Base-by-base conservation (phyloP, 2,329 filamentous ascomycete genomes). In the Penicillium frequentans region DNA sequence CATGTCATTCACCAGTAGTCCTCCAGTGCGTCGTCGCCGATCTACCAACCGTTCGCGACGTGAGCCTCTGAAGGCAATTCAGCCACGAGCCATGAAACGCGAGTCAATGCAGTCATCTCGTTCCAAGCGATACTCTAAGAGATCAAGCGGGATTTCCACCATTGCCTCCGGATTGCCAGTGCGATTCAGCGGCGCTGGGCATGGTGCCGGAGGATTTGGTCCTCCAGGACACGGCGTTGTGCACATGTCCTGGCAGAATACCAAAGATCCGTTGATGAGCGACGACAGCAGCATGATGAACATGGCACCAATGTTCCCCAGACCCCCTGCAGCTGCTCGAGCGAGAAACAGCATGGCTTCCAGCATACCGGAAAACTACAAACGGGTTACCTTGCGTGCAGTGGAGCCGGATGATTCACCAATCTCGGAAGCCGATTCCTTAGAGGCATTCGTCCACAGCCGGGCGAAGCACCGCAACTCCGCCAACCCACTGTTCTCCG, bases 181-280 rank as follows among this genome's bases (percentile, higher is more conserved):
- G n/a, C 65, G 75, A 54, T 64, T 74, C 19, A 77, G 75, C 52
- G 75, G 75, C 19, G 75, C 74, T 19, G 75, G 75, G 3, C 75
- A 77, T 61, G 75, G 75, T 5, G 71, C 73, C 3, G 75, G 75
- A 42, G 73, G 74, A 4, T 69, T 75, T 16, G 70, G 72, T n/a
- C 69, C 72, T 31, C 66, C 71, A 5, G 70, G 72, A 10, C 66
- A 71, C 54, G 71, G 70, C n/a, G 52, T 70, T 4, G 70, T 72
- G 7, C 67, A 70, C 16, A 59, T 67, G 44, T 76, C 75, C 33
- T 77, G 74, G 74, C 72, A 75, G 54, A 74, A 71, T 51, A 70
- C 70, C 1, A 69, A 69, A 31, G 58, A 59, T 9, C 74, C 73
- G 3, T 59, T 75, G 10, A 66, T 68, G 47, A 74, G 68, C 42